Percentiles rank a stretch among this genome's conserved stretches.
Conservation (phyloP, 202 grass and related monocot species). For the Setaria viridis region DNA sequence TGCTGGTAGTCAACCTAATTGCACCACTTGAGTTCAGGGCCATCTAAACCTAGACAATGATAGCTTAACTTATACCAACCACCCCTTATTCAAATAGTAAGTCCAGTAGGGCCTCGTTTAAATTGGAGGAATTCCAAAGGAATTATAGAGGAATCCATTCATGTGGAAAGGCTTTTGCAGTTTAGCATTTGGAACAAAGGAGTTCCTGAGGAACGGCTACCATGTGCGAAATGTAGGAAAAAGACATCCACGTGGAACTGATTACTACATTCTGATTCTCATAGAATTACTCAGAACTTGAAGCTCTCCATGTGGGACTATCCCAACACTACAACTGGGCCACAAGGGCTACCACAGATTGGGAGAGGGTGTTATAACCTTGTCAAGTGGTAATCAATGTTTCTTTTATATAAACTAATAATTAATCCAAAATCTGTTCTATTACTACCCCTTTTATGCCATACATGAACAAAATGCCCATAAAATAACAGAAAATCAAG, state of each 20-base stretch:
- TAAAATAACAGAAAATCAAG: constrained; percentile 36
- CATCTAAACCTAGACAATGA: neutral
- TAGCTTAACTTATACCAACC: neutral
- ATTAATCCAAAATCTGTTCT: constrained; percentile 3
- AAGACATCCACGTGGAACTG: neutral
- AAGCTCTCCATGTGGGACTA: neutral
- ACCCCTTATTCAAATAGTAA: neutral
- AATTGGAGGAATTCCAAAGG: neutral
- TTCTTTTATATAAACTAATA: neutral
- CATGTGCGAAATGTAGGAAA: neutral
- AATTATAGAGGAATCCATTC: neutral
- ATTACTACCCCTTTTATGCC: constrained; percentile 3
- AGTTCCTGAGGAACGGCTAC: neutral
- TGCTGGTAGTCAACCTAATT: neutral
- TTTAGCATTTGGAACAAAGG: neutral
- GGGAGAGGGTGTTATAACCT: constrained; percentile 3
- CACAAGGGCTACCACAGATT: neutral
- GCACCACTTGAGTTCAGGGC: neutral
- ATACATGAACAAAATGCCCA: constrained; percentile 21
- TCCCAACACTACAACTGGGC: neutral
- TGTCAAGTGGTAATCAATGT: neutral
- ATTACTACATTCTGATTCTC: neutral
- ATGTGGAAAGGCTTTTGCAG: neutral
- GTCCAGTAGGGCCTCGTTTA: neutral
- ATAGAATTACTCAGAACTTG: neutral